phyloP scores from a whole-genome alignment of 2,329 filamentous ascomycete species.

The Dactylellina haptotyla region DNA sequence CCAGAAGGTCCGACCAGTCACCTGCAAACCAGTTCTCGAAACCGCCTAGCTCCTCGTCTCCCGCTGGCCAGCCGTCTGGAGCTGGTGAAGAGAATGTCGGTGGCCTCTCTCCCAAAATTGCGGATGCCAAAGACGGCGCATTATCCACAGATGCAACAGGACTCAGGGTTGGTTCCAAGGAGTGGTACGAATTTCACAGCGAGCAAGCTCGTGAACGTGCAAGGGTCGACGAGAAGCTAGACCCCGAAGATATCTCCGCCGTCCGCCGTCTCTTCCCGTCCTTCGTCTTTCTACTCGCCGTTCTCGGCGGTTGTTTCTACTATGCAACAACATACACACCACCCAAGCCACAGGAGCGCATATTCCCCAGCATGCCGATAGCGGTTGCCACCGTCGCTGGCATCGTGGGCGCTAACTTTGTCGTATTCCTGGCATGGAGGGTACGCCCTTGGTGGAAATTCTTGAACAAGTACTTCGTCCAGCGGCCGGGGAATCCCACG shows the following conservation, averaged over 20 bases:
- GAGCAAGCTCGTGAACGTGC: slow-evolving; percentile 1
- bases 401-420: slow-evolving; percentile 70
- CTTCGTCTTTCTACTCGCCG: slow-evolving; percentile 59
- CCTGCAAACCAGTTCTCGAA: background rate
- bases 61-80: background rate
- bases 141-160: background rate
- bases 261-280: slow-evolving; percentile 60
- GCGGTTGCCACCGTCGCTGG: slow-evolving; percentile 72
- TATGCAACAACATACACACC: slow-evolving; percentile 64
- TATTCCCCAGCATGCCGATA: slow-evolving; percentile 72
- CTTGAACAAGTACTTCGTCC: slow-evolving; percentile 75
- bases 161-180: slow-evolving; percentile 30
- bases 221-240: slow-evolving; percentile 24
- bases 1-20: slow-evolving; percentile 3
- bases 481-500: slow-evolving; percentile 73
- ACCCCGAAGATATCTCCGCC: slow-evolving; percentile 38
- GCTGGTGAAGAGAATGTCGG: background rate
- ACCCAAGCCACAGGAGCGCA: slow-evolving; percentile 63
- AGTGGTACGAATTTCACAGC: slow-evolving; percentile 42
- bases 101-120: background rate
- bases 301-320: slow-evolving; percentile 59
- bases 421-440: slow-evolving; percentile 71
- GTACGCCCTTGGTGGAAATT: slow-evolving; percentile 72
- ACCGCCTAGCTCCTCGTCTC: background rate
- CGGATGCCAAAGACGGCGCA: slow-evolving; percentile 9